Percentiles rank a stretch among this genome's conserved stretches.
Evolutionary conservation across 1,139 yeast species (phyloP).

Genomic region (Casaregolazyma suthepensis): DNA sequence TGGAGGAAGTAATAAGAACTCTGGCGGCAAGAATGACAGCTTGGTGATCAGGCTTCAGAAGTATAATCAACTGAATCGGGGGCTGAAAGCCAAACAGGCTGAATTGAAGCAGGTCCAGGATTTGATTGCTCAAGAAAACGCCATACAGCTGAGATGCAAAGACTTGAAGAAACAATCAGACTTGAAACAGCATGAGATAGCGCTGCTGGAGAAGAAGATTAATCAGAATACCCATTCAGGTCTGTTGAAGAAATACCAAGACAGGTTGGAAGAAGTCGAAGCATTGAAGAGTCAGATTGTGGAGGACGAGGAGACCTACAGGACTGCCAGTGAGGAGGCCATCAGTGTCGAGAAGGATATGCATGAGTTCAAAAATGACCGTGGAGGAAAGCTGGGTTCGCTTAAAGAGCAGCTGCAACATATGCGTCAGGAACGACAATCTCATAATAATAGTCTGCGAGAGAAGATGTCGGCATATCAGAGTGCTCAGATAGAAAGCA

Average conservation of each 20-base stretch:
- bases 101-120: conserved; percentile 40
- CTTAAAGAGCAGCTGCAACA: conserved; percentile 38
- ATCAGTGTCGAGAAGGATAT: conserved; percentile 63
- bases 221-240: conserved; percentile 54
- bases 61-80: conserved; percentile 47
- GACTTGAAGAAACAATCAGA: conserved; percentile 60
- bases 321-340: conserved; percentile 41
- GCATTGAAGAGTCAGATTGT: conserved; percentile 39
- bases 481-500: conserved; percentile 61
- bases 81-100: conserved; percentile 36
- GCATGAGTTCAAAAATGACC: conserved; percentile 72
- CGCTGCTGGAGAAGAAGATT: conserved; percentile 54
- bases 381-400: conserved; percentile 70
- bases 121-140: conserved; percentile 43
- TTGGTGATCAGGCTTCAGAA: conserved; percentile 62
- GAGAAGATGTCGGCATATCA: conserved; percentile 52
- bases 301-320: conserved; percentile 27
- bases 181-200: conserved; percentile 61
- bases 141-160: conserved; percentile 47
- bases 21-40: conserved; percentile 38
- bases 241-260: conserved; percentile 46
- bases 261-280: conserved; percentile 46
- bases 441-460: conserved; percentile 42
- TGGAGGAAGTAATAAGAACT: conserved; percentile 75
- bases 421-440: conserved; percentile 18